Base-by-base conservation (phyloP, 305 asterid species). In the Solanum hybrid region DNA sequence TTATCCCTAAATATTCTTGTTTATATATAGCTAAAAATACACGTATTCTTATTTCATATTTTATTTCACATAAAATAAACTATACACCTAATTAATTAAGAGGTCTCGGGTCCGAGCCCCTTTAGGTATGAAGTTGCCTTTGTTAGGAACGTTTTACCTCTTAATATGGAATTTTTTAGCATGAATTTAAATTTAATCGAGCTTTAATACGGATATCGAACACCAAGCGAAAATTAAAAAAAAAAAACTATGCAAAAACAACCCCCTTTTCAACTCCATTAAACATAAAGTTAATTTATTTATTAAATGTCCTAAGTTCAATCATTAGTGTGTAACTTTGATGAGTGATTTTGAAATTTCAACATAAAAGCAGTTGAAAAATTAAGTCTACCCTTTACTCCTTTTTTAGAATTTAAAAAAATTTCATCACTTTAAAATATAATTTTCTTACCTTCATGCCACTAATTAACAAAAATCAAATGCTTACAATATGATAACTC, bases 101-200 rank as follows among this genome's bases (percentile, higher is more conserved):
- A 13, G 20, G 61, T 45, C 1, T 45, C 61, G 61, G 1, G 7
- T 45, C 2, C 1, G 61, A 45, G 61, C 22, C 1, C 61, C 61
- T 0, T 45, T 45, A 0, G 1, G 7, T 45, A 45, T 45, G 20
- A 0, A 45, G 61, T 45, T 1, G 0, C 20, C 7, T 45, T 45
- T 45, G 61, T 45, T 45, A 45, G 61, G 61, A 45, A 14, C 22
- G 7, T 0, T 45, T 45, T 45, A 45, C 20, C 3, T 0, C 1
- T 0, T 45, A 45, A 45, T 45, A 45, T 14, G 1, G 8, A 0
- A 45, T 13, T 45, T 45, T 0, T 0, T 3, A 4, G 0, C 8
- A 2, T 0, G 22, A 45, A 45, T 45, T 45, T 45, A 2, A 45
- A 45, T 45, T 45, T 45, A 45, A 45, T 45, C 0, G 0, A 45